Evolutionary conservation across 495 filamentous ascomycete species (phyloP).

Genomic region (Lophiotrema nucula): DNA sequence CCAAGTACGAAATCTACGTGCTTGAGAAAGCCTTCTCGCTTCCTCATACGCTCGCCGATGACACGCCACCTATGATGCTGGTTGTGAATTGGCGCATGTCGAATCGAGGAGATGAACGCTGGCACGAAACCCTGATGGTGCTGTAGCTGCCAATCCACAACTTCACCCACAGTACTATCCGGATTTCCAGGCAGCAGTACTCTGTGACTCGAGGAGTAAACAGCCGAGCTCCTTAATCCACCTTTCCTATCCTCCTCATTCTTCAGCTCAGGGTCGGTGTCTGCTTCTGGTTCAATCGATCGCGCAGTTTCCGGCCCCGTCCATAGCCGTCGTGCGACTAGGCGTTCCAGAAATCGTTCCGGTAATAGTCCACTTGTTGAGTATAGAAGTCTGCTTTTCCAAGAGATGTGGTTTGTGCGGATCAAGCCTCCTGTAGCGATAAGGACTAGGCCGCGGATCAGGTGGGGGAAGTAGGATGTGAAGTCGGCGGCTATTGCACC

Average conservation of each 20-base stretch:
- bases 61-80: constrained; percentile 57
- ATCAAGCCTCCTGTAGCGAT: constrained; percentile 75
- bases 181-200: constrained; percentile 40
- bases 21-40: constrained; percentile 44
- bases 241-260: constrained; percentile 1
- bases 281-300: constrained; percentile 15
- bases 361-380: constrained; percentile 55
- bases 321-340: constrained; percentile 56
- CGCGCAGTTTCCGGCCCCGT: constrained; percentile 7
- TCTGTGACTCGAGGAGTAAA: constrained; percentile 11
- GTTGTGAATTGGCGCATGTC: constrained; percentile 53
- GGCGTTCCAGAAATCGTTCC: constrained; percentile 51
- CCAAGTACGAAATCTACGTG: constrained; percentile 59
- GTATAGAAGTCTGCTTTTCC: constrained; percentile 61
- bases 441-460: constrained; percentile 66
- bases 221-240: constrained; percentile 2
- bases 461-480: constrained; percentile 64
- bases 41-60: constrained; percentile 52
- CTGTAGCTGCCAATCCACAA: constrained; percentile 57
- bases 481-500: constrained; percentile 78
- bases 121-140: constrained; percentile 57
- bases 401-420: constrained; percentile 60
- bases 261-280: neutral
- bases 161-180: constrained; percentile 45
- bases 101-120: constrained; percentile 58